Percentiles rank a stretch among this genome's conserved stretches.
Conservation (phyloP, 2,329 filamentous ascomycete species). For the Ophiocordyceps sinensis region DNA sequence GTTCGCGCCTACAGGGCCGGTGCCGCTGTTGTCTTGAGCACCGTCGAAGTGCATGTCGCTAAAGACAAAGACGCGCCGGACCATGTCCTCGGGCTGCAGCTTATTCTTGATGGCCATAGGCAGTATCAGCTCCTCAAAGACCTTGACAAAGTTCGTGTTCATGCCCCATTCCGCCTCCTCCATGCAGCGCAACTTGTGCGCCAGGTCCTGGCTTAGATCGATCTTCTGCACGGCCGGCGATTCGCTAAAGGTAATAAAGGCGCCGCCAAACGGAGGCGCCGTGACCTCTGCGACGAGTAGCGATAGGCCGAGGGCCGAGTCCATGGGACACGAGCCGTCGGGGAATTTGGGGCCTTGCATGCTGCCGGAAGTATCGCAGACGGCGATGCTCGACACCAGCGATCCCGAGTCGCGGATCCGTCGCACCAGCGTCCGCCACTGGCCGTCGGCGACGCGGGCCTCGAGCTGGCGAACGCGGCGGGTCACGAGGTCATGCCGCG, state of each 20-base stretch:
- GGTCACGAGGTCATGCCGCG: neutral
- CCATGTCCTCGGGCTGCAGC: constrained; percentile 40
- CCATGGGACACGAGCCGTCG: constrained; percentile 34
- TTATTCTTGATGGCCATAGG: constrained; percentile 36
- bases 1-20: no score
- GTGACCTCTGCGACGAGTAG: constrained; percentile 39
- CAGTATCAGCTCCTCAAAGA: constrained; percentile 39
- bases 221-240: constrained; percentile 21
- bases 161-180: neutral
- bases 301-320: constrained; percentile 40
- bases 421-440: constrained; percentile 44
- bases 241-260: constrained; percentile 39
- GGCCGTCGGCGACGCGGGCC: constrained; percentile 26
- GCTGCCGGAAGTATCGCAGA: constrained; percentile 43
- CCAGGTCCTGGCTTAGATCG: neutral
- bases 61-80: constrained; percentile 46
- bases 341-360: constrained; percentile 26
- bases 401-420: constrained; percentile 40
- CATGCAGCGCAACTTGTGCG: neutral
- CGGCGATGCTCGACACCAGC: constrained; percentile 36
- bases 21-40: constrained; percentile 5
- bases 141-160: constrained; percentile 13
- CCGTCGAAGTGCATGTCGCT: constrained; percentile 46
- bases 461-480: constrained; percentile 13
- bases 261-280: constrained; percentile 34